A percentile compares a stretch with the other conserved stretches of the same genome.
Evolutionary conservation across 1,284 basidiomycete species (phyloP).

Genomic region (Abortiporus biennis): DNA sequence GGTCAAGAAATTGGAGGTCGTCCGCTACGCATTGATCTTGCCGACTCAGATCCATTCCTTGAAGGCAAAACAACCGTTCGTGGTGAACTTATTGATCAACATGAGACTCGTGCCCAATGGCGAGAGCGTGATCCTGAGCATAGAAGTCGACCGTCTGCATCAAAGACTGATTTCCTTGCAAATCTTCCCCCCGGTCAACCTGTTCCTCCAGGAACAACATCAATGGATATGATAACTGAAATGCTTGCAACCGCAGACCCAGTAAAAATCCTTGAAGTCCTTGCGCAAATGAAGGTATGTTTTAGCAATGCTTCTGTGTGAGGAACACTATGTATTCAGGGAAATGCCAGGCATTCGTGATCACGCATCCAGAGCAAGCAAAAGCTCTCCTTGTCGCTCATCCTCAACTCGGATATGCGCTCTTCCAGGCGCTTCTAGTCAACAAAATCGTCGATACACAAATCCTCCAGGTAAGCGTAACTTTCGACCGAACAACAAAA

Average conservation of each 20-base stretch:
- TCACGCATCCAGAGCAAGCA: slow-evolving; percentile 89
- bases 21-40: slow-evolving; percentile 66
- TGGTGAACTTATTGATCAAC: slow-evolving; percentile 59
- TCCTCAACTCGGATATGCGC: slow-evolving; percentile 92
- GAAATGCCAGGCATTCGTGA: slow-evolving; percentile 79
- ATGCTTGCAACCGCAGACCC: slow-evolving; percentile 84
- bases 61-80: slow-evolving; percentile 48
- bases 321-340: not conserved
- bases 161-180: slow-evolving; percentile 50
- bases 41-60: slow-evolving; percentile 42
- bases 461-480: slow-evolving; percentile 67
- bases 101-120: slow-evolving; percentile 52
- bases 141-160: slow-evolving; percentile 14
- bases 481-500: not conserved
- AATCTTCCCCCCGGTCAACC: slow-evolving; percentile 76
- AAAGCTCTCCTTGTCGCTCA: slow-evolving; percentile 73
- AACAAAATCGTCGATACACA: slow-evolving; percentile 93
- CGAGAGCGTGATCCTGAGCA: slow-evolving; percentile 36
- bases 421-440: slow-evolving; percentile 92
- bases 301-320: too few species aligned
- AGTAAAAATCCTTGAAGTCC: slow-evolving; percentile 87
- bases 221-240: slow-evolving; percentile 84
- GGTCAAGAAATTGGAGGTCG: slow-evolving; percentile 68
- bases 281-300: slow-evolving; percentile 94
- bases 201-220: slow-evolving; percentile 67